Evolutionary conservation across 305 asterid species (phyloP).

Genomic region (Plantago coronopus): DNA sequence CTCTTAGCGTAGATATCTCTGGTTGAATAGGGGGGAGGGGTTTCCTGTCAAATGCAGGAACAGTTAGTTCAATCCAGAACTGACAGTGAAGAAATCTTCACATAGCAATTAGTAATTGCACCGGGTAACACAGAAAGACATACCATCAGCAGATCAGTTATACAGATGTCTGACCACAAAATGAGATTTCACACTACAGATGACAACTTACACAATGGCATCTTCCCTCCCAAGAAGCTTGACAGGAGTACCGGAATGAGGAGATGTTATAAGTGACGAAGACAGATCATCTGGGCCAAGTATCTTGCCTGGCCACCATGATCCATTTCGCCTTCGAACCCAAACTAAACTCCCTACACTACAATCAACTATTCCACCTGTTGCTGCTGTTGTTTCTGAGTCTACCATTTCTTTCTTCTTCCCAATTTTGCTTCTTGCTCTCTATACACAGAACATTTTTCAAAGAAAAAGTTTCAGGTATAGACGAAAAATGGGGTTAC

Average conservation of each 20-base stretch:
- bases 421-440: no score
- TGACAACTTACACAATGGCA: conserved; percentile 84
- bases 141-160: conserved; percentile 2
- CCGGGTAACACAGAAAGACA: neutral
- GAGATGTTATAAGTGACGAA: conserved; percentile 74
- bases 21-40: no score
- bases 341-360: conserved; percentile 93
- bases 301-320: conserved; percentile 99
- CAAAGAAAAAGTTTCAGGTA: no score
- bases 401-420: conserved; percentile 46
- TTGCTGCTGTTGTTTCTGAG: conserved; percentile 49
- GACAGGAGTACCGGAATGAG: conserved; percentile 97
- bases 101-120: no score
- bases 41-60: no score
- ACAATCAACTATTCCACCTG: conserved; percentile 59
- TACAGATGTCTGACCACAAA: conserved; percentile 2
- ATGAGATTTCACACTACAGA: neutral
- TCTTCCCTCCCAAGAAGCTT: conserved; percentile 99
- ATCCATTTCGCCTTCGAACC: conserved; percentile 95
- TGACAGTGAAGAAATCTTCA: no score
- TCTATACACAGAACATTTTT: no score
- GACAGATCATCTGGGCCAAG: conserved; percentile 83
- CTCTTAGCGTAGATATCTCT: no score
- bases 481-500: no score
- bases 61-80: no score